Conservation (phyloP, 73 alveolate species). For the Paramecium sexaurelia region DNA sequence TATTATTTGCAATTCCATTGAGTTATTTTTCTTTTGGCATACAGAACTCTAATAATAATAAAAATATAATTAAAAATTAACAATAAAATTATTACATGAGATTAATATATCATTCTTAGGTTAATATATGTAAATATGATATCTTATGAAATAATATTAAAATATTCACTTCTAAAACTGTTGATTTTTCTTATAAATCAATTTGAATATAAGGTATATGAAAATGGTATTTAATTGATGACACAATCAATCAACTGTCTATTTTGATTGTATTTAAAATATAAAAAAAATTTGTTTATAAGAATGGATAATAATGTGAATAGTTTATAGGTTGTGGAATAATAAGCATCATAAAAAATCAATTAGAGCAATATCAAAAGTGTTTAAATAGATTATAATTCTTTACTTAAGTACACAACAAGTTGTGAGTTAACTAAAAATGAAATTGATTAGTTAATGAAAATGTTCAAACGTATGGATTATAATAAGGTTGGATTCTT, state of each 20-base stretch:
- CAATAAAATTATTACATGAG: background rate
- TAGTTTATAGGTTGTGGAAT: background rate
- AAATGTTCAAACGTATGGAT: constrained; percentile 30
- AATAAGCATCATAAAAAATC: background rate
- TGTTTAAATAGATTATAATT: background rate
- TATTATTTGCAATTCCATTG: background rate
- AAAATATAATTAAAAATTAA: background rate
- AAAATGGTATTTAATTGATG: background rate
- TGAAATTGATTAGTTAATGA: constrained; percentile 20
- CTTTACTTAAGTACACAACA: background rate
- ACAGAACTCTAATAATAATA: constrained; percentile 1
- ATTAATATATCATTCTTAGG: background rate
- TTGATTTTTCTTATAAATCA: too few relatives aligned
- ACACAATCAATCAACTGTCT: background rate
- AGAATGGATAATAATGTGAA: constrained; percentile 2
- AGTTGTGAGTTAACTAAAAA: background rate
- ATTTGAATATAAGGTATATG: too few relatives aligned
- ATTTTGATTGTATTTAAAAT: background rate
- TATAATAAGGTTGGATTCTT: background rate
- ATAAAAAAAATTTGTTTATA: background rate
- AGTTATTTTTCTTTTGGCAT: background rate
- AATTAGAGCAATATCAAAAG: background rate
- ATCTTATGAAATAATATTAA: too few relatives aligned
- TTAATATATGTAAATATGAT: background rate
- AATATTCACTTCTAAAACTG: background rate